phyloP scores from a whole-genome alignment of 1,139 yeast genomes.

The Diutina catenulata region DNA sequence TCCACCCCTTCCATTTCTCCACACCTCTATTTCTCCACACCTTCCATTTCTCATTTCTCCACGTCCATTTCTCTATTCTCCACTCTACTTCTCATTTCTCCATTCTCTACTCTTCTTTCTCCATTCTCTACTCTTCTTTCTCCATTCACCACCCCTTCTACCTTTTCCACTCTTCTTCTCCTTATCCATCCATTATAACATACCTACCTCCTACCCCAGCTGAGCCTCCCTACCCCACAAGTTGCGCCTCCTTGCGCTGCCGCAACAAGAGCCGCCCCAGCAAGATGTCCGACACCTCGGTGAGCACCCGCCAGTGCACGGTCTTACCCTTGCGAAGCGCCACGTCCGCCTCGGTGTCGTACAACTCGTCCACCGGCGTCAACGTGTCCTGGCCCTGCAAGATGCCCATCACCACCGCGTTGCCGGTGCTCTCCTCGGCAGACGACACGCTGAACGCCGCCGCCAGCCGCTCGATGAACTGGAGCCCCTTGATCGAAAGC shows the following conservation, averaged over 20 bases:
- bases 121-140: too few species aligned
- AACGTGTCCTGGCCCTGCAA: conserved; percentile 68
- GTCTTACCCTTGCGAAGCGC: conserved; percentile 52
- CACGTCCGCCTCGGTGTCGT: conserved; percentile 77
- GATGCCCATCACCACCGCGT: conserved; percentile 84
- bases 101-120: too few species aligned
- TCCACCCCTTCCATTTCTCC: too few species aligned
- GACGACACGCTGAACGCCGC: conserved; percentile 53
- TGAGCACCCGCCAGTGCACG: conserved; percentile 57
- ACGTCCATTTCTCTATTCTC: too few species aligned
- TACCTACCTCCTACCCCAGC: too few species aligned
- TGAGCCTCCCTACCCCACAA: too few species aligned
- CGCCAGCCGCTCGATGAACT: conserved; percentile 50
- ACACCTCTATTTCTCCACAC: too few species aligned
- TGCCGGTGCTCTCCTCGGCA: conserved; percentile 22
- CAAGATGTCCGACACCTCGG: conserved; percentile 49
- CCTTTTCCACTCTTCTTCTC: too few species aligned
- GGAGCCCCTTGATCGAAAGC: conserved; percentile 58
- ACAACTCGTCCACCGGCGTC: conserved; percentile 61
- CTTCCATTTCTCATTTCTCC: too few species aligned
- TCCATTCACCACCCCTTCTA: too few species aligned
- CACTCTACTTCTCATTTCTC: too few species aligned
- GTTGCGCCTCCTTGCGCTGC: not conserved
- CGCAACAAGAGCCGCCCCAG: conserved; percentile 17
- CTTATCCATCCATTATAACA: too few species aligned